A percentile compares a stretch with the other conserved stretches of the same genome.
phyloP scores from a whole-genome alignment of 1,139 yeast genomes.

The Pichia sp. region DNA sequence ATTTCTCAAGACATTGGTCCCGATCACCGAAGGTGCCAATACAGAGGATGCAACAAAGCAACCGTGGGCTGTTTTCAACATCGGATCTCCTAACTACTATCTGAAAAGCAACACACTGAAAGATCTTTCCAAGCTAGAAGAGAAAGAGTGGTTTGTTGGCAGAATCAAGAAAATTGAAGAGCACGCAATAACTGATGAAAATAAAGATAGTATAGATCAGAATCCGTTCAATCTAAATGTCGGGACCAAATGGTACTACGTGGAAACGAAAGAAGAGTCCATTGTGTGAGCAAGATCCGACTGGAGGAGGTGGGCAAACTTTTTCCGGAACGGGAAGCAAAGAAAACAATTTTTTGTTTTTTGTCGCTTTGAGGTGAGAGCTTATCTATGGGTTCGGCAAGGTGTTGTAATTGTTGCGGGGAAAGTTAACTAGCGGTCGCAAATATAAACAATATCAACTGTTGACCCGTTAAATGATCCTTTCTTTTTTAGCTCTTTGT shows the following conservation, averaged over 20 bases:
- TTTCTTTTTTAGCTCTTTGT: too few relatives aligned
- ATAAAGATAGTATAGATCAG: constrained; percentile 30
- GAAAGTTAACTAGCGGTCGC: too few relatives aligned
- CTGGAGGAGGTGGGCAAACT: background rate
- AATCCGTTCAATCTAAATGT: constrained; percentile 49
- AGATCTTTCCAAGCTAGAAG: constrained; percentile 28
- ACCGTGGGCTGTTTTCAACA: constrained; percentile 86
- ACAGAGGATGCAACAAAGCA: constrained; percentile 30
- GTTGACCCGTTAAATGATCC: background rate
- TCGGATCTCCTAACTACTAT: constrained; percentile 76
- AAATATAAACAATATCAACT: too few relatives aligned
- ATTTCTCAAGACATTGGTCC: constrained; percentile 62
- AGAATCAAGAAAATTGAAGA: constrained; percentile 50
- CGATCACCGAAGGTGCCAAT: constrained; percentile 7
- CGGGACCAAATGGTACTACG: constrained; percentile 48
- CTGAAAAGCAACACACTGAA: constrained; percentile 38
- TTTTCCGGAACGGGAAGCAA: background rate
- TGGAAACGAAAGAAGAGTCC: constrained; percentile 43
- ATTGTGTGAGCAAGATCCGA: background rate
- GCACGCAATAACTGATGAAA: constrained; percentile 40
- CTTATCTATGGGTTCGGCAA: background rate
- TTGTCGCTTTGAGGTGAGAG: background rate
- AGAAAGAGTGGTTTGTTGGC: constrained; percentile 71
- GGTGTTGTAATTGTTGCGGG: too few relatives aligned
- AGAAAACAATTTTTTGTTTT: background rate